These are phyloP conservation scores for Metschnikowia orientalis DNA, from an alignment of 805 yeast genomes.

Conservation along the genomic window DNA sequence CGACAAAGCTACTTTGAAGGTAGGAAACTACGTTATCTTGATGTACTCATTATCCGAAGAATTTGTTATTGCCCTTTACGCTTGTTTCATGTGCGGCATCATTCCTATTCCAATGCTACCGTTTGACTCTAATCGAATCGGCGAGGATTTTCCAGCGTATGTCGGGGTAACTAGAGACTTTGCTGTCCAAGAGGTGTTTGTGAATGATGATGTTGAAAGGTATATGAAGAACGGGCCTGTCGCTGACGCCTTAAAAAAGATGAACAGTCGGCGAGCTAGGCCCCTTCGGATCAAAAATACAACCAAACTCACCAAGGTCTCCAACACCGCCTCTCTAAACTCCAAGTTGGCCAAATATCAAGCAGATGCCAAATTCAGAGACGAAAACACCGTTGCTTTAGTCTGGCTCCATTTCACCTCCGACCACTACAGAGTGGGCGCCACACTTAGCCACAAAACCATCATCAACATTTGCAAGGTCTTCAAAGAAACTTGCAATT, in stretches of 20 bases:
- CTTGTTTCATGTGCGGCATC: conserved; percentile 79
- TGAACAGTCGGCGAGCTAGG: conserved; percentile 28
- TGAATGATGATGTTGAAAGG: conserved; percentile 71
- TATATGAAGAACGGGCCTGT: conserved; percentile 65
- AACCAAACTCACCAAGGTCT: conserved; percentile 46
- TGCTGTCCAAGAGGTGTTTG: conserved; percentile 65
- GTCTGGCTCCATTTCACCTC: conserved; percentile 70
- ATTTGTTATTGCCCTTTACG: conserved; percentile 73
- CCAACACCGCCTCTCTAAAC: conserved; percentile 38
- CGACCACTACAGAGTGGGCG: conserved; percentile 64
- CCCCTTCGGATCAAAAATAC: conserved; percentile 64
- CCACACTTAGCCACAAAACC: conserved; percentile 53
- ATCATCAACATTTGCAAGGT: conserved; percentile 80
- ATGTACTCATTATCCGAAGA: conserved; percentile 89
- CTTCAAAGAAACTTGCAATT: conserved; percentile 86
- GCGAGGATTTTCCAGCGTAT: conserved; percentile 70
- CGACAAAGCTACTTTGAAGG: conserved; percentile 56
- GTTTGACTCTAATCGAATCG: conserved; percentile 58
- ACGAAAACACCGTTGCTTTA: conserved; percentile 46
- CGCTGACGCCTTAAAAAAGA: conserved; percentile 52
- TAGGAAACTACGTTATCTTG: conserved; percentile 72
- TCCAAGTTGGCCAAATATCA: conserved; percentile 42
- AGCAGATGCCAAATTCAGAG: conserved; percentile 35
- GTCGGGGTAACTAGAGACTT: conserved; percentile 64
- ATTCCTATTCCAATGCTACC: conserved; percentile 76